Evolutionary conservation across 2,329 filamentous ascomycete genomes (phyloP), one percentile per base, ranked within the genome.

Genomic region (Fonsecaea erecta): DNA sequence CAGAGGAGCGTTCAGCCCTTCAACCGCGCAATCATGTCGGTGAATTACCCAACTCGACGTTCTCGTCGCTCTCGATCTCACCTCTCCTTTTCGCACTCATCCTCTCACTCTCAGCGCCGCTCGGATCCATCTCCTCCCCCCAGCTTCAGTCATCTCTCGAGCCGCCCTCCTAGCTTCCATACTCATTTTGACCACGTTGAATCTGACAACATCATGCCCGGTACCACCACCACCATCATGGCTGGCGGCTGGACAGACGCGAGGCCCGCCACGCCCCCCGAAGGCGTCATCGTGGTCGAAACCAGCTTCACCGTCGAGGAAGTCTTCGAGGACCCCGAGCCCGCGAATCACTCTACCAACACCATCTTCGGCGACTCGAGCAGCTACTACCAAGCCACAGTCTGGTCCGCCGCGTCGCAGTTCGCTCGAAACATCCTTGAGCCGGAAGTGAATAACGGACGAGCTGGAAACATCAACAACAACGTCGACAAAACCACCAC

Each of bases 211-310:
- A 26, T 48, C 43, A 48, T 48, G 43, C 43, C 43, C 24, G 43
- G 43, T 48, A 48, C 35, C 18, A 57, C 54, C 18, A 57, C 54
- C 54, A 56, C 18, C 14, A n/a, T 57, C 18, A 46, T 43, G 26
- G 54, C 18, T 46, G 54, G 21, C 54, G 26, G 26, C 32, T 34
- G 37, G 34, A 26, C 35, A 4, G 35, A 18, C 9, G 32, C 34
- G 24, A 26, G 54, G n/a, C 35, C 54, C 30, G 21, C 54, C 14
- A 57, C 35, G 18, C 56, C 56, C 7, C 40, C 56, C 28, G 54
- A 59, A 32, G 62, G 62, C 18, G 18, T 64, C 21, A 64, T 64
- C 26, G 24, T 7, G n/a, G 62, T 64, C 32, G 28, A 59, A 16
- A 57, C 43, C 40, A 32, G 18, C 28, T 43, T 60, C 46, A 60